Evolutionary conservation across 2,329 filamentous ascomycete species (phyloP).

Genomic region (Aspergillus melleus): DNA sequence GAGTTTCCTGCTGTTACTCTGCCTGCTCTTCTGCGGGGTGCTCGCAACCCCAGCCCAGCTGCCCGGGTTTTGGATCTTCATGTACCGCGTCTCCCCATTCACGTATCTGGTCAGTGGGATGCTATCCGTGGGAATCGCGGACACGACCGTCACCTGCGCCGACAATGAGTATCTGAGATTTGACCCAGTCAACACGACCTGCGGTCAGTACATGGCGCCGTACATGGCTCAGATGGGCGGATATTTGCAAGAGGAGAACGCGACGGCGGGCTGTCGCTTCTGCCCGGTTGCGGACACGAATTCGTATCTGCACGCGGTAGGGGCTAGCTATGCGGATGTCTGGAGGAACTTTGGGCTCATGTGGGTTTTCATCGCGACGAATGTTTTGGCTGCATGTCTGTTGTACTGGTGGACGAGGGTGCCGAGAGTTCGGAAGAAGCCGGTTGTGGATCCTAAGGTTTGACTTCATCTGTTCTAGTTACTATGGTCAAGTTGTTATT

Average conservation of each 20-base stretch:
- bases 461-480: too few species aligned
- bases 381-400: conserved; percentile 52
- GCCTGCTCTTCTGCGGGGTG: conserved; percentile 2
- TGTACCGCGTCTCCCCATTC: conserved; percentile 74
- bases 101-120: conserved; percentile 23
- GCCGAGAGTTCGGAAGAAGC: conserved; percentile 2
- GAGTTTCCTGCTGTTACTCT: background rate
- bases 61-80: conserved; percentile 75
- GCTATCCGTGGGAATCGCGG: background rate
- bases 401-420: conserved; percentile 50
- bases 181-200: conserved; percentile 55
- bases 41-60: conserved; percentile 38
- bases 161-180: background rate
- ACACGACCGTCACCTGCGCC: background rate
- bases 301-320: conserved; percentile 43
- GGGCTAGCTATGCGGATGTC: conserved; percentile 55
- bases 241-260: conserved; percentile 50
- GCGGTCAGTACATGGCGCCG: conserved; percentile 55
- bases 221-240: conserved; percentile 55
- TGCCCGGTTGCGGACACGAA: conserved; percentile 31
- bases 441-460: background rate
- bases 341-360: conserved; percentile 65
- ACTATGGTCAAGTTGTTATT: too few species aligned
- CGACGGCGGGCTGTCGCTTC: conserved; percentile 54
- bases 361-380: conserved; percentile 43